Conservation (phyloP, 2,329 filamentous ascomycete species). For the Cercospora citrullina region DNA sequence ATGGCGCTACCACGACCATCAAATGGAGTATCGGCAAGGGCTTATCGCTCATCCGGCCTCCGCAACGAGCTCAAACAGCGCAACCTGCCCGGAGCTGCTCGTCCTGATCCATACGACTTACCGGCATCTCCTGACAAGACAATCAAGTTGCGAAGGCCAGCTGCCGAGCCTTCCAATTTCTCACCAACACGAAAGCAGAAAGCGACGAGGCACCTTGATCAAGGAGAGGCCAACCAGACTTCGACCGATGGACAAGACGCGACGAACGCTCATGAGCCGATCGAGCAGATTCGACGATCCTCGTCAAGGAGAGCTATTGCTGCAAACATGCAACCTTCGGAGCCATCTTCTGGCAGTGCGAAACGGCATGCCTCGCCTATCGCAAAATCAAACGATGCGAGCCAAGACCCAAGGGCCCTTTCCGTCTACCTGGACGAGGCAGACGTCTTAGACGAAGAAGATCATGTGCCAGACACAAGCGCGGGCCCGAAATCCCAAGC, state of each 20-base stretch:
- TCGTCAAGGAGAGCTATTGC: background rate
- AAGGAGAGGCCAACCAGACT: background rate
- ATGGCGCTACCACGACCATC: background rate
- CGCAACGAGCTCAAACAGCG: constrained; percentile 2
- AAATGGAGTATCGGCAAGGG: background rate
- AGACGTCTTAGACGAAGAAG: background rate
- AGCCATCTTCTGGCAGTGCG: background rate
- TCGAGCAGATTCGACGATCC: background rate
- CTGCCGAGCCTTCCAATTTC: background rate
- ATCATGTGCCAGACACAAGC: background rate
- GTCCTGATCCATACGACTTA: constrained; percentile 7
- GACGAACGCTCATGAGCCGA: background rate
- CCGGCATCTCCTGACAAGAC: background rate
- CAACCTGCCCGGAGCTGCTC: background rate
- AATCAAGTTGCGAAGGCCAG: background rate
- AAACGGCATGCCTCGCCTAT: background rate
- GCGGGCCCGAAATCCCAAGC: background rate
- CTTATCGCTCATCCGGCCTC: background rate
- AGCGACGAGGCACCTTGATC: background rate
- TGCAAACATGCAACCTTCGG: background rate
- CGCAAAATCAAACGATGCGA: background rate
- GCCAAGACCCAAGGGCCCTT: background rate
- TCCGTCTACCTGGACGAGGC: background rate
- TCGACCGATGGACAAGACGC: background rate
- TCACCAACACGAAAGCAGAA: background rate